Percentiles rank a stretch among this genome's conserved stretches.
These are phyloP conservation scores for Phaffomyces opuntiae DNA, from an alignment of 805 yeast genomes.

Conservation along the genomic window DNA sequence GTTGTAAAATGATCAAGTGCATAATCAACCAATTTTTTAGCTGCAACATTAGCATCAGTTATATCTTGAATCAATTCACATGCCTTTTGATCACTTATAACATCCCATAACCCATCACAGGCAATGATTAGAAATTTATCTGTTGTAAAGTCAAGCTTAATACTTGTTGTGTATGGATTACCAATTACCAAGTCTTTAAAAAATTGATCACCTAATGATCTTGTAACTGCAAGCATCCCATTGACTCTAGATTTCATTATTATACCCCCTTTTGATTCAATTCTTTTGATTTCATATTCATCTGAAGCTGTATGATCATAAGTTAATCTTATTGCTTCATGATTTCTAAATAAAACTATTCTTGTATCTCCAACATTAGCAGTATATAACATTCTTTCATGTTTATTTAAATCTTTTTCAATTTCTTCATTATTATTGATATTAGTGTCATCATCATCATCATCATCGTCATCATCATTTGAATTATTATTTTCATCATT, in stretches of 20 bases:
- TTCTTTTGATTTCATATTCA: constrained; percentile 64
- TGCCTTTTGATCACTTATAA: constrained; percentile 77
- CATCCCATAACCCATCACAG: constrained; percentile 98
- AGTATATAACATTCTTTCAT: constrained; percentile 75
- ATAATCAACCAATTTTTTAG: constrained; percentile 55
- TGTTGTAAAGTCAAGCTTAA: constrained; percentile 48
- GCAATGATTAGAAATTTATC: constrained; percentile 86
- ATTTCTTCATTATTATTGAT: not conserved
- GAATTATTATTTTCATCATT: constrained; percentile 2
- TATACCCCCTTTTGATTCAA: constrained; percentile 75
- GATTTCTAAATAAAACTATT: constrained; percentile 68
- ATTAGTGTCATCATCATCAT: not conserved
- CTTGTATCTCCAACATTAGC: constrained; percentile 96
- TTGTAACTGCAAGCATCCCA: constrained; percentile 90
- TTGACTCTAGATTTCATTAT: constrained; percentile 88
- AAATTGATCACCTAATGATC: constrained; percentile 90
- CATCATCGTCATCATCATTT: not conserved
- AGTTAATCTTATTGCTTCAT: constrained; percentile 68
- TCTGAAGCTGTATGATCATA: constrained; percentile 95
- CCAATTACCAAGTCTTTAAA: constrained; percentile 87
- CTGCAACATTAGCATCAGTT: constrained; percentile 56
- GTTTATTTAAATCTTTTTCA: constrained; percentile 23
- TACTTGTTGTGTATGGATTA: constrained; percentile 85
- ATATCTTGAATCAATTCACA: constrained; percentile 58
- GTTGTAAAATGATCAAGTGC: constrained; percentile 79